Evolutionary conservation across 768 basidiomycete species (phyloP), one percentile per base, ranked within the genome.

Genomic region (Rhodocollybia butyracea): DNA sequence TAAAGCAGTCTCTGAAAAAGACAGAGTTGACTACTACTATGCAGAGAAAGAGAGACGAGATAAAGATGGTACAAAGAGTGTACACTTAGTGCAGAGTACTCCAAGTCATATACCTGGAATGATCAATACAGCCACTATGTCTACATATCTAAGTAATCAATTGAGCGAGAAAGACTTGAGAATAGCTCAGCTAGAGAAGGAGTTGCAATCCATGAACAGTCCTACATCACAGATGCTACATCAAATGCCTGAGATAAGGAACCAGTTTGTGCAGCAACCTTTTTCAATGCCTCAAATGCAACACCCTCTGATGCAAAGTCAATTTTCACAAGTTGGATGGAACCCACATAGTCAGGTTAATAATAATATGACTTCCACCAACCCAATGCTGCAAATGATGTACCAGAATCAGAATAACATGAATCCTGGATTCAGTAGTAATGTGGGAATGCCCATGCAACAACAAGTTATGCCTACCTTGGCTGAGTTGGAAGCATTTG

Each of bases 301-400:
- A n/a, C n/a, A n/a, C n/a, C n/a, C 41, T 21, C 21, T 42, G 41
- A 42, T 21, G 17, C 41, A 42, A 24, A 42, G 41, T 42, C 41
- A 42, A 42, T 42, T 42, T 42, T 42, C 41, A 42, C 41, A 42
- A 42, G 41, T 42, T 42, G 41, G 41, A 42, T 42, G 41, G 41
- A 42, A 42, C 26, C 41, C n/a, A 42, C 11, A 8, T 12, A 17
- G 11, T n/a, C n/a, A n/a, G n/a, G n/a, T n/a, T n/a, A n/a, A n/a
- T 3, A n/a, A n/a, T n/a, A 19, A 42, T 3, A 42, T 42, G 41
- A 42, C 21, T 22, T n/a, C n/a, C n/a, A n/a, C 21, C 17, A 40
- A 17, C 17, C 17, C 4, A 5, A 42, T 42, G 41, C 19, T 24
- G 26, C 21, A 21, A 24, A 3, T 3, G 26, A 24, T 24, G 8